A percentile compares a stretch with the other conserved stretches of the same genome.
phyloP scores from a whole-genome alignment of 2,329 filamentous ascomycete genomes.

The Arthrobotrys pseudoclavata region DNA sequence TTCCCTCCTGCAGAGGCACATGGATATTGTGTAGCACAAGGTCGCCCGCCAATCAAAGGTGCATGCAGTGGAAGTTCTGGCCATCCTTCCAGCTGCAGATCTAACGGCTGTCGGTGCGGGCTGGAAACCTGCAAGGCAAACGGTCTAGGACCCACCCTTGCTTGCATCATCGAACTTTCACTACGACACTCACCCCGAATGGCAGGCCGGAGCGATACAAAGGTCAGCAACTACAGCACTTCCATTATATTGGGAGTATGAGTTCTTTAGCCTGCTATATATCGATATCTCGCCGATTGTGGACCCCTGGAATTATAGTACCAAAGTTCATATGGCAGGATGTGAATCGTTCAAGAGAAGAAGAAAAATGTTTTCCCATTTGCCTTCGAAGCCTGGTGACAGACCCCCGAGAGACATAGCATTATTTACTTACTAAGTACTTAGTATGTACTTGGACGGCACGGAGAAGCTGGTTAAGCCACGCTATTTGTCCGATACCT shows the following conservation, averaged over 20 bases:
- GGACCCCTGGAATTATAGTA: neutral
- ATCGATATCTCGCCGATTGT: constrained; percentile 23
- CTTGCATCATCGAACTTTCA: constrained; percentile 41
- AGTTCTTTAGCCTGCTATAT: constrained; percentile 1
- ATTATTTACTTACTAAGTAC: neutral
- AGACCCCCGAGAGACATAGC: neutral
- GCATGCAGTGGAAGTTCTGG: constrained; percentile 35
- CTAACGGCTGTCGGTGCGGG: constrained; percentile 38
- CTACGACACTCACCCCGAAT: constrained; percentile 27
- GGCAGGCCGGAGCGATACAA: constrained; percentile 18
- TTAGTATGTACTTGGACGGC: too few species aligned
- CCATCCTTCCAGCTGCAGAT: constrained; percentile 18
- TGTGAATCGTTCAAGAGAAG: too few species aligned
- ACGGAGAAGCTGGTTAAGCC: constrained; percentile 22
- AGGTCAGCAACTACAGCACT: too few species aligned
- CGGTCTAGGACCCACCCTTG: constrained; percentile 53
- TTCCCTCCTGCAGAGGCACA: too few species aligned
- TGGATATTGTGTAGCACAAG: constrained; percentile 48
- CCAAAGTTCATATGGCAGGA: constrained; percentile 8
- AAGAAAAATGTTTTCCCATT: constrained; percentile 17
- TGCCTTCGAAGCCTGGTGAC: constrained; percentile 17
- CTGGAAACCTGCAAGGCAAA: constrained; percentile 40
- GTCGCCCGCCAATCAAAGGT: constrained; percentile 29
- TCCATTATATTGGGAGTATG: neutral
- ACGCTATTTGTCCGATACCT: constrained; percentile 48